These are phyloP conservation scores for Tylopilus sp. DNA, from an alignment of 1,284 basidiomycete species.

Conservation along the genomic window DNA sequence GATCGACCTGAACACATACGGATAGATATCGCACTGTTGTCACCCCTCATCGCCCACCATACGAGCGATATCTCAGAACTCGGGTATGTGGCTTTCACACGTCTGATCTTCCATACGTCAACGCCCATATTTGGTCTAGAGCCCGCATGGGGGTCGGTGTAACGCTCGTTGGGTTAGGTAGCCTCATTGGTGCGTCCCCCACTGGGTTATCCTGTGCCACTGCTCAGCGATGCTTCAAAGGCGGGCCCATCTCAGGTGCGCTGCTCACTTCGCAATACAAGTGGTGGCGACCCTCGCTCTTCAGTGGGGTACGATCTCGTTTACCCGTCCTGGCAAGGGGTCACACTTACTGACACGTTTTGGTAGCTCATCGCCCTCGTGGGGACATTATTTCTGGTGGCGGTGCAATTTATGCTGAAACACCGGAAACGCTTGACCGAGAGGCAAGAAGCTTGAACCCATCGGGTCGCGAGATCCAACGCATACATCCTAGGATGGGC, in stretches of 20 bases:
- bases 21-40: slow-evolving; percentile 33
- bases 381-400: slow-evolving; percentile 7
- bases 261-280: slow-evolving; percentile 22
- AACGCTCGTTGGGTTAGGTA: slow-evolving; percentile 7
- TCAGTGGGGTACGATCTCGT: slow-evolving; percentile 21
- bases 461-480: not conserved
- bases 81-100: slow-evolving; percentile 15
- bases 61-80: slow-evolving; percentile 33
- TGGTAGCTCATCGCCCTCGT: slow-evolving; percentile 15
- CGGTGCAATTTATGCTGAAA: slow-evolving; percentile 17
- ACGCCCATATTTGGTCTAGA: slow-evolving; percentile 9
- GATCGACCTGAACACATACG: not conserved
- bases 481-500: too few relatives aligned
- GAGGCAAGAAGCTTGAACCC: not conserved
- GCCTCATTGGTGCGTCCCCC: slow-evolving; percentile 16
- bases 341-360: slow-evolving; percentile 3
- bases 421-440: not conserved
- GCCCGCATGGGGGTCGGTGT: slow-evolving; percentile 28
- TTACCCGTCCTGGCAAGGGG: not conserved
- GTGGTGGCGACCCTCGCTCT: slow-evolving; percentile 30
- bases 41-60: slow-evolving; percentile 33
- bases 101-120: not conserved
- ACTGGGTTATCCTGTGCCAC: not conserved
- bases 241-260: not conserved
- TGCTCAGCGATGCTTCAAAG: not conserved